phyloP scores from a whole-genome alignment of 306 rosid species.

The Hylodesmum podocarpum region DNA sequence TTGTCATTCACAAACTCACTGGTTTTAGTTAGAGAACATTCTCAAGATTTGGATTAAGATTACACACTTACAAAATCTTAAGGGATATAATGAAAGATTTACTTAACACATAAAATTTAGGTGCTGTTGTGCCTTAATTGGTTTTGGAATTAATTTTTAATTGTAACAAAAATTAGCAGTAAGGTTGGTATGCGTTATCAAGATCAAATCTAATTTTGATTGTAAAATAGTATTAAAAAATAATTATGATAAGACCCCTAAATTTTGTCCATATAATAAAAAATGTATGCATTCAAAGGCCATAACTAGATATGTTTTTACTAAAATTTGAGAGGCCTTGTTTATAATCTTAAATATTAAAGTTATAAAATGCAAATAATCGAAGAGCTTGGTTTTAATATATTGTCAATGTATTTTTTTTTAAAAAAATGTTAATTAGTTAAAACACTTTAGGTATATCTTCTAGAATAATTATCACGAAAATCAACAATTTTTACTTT shows the following conservation, averaged over 20 bases:
- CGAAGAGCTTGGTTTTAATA: neutral
- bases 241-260: neutral
- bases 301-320: neutral
- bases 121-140: neutral
- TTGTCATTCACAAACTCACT: neutral
- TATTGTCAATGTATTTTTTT: neutral
- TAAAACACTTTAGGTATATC: neutral
- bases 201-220: neutral
- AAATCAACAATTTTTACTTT: neutral
- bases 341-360: neutral
- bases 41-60: neutral
- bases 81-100: neutral
- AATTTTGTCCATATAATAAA: neutral
- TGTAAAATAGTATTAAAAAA: neutral
- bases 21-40: conserved; percentile 24
- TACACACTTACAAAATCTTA: neutral
- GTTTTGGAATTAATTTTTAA: neutral
- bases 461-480: neutral
- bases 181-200: neutral
- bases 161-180: too few relatives aligned
- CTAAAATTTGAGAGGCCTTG: neutral
- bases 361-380: neutral
- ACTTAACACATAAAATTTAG: neutral
- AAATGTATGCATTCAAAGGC: neutral
- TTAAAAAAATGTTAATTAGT: neutral